phyloP scores from a whole-genome alignment of 2,329 filamentous ascomycete genomes.

The Fusarium sororula region DNA sequence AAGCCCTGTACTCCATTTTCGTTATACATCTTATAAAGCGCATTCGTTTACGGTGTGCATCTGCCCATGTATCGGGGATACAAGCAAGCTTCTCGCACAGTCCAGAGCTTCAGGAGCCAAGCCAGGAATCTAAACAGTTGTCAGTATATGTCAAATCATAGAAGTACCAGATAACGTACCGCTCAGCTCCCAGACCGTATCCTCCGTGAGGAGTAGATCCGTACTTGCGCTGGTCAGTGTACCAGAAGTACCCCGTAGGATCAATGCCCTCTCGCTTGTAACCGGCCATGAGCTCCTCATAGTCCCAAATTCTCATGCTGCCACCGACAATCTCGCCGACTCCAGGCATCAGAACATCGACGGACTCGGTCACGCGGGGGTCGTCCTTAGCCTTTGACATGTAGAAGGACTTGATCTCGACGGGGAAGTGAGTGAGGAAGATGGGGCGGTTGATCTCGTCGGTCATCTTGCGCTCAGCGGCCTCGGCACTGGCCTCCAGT shows the following conservation, averaged over 20 bases:
- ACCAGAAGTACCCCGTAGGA: conserved; percentile 94
- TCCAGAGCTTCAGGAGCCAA: conserved; percentile 72
- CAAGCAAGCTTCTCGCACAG: conserved; percentile 73
- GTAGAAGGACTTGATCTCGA: conserved; percentile 98
- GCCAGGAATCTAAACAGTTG: conserved; percentile 58
- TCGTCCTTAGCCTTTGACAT: conserved; percentile 91
- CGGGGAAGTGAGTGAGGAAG: conserved; percentile 96
- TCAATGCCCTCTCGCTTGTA: conserved; percentile 90
- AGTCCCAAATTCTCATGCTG: conserved; percentile 94
- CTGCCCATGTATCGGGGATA: conserved; percentile 84
- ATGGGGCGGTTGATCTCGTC: conserved; percentile 96
- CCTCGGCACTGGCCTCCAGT: conserved; percentile 69
- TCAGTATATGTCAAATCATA: background rate
- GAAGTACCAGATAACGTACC: conserved; percentile 46
- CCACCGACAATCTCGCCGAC: conserved; percentile 98
- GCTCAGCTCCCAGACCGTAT: conserved; percentile 91
- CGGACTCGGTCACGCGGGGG: conserved; percentile 86
- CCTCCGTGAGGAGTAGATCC: conserved; percentile 92
- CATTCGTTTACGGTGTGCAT: conserved; percentile 71
- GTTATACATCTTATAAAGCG: conserved; percentile 17
- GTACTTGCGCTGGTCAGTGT: conserved; percentile 95
- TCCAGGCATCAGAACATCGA: conserved; percentile 87
- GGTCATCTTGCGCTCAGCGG: conserved; percentile 95
- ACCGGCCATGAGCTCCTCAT: conserved; percentile 87
- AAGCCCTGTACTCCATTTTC: conserved; percentile 26